Base-by-base conservation (phyloP, 768 basidiomycete species). In the Tylopilus rubrobrunneus region DNA sequence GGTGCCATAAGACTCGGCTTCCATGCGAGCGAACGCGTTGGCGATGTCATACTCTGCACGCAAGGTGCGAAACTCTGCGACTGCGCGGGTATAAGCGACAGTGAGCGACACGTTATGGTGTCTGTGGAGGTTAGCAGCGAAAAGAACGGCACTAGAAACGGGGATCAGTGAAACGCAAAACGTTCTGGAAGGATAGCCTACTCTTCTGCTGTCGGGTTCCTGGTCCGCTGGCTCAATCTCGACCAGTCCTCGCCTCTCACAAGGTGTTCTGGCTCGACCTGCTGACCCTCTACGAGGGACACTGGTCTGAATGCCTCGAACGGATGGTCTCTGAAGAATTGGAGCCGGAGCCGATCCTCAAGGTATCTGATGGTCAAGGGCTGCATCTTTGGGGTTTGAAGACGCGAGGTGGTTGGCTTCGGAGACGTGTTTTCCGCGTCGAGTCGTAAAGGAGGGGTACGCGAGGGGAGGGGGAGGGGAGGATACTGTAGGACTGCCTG, bases 251-350 rank as follows among this genome's bases (percentile, higher is more conserved):
- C 59, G 0, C 87, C 92, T 33, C 65, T 70, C 3, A 88, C 64
- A 15, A 78, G 76, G 62, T 87, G 82, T 41, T 79, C 74, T 19
- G 76, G 72, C 63, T 80, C 76, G 47, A 90, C 75, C 17, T 67
- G 68, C 19, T 75, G 82, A 15, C 77, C 78, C 72, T 99, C 97
- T 0, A 90, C 82, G 48, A 99, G 68, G 11, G 81, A 84, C 9
- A 77, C 76, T 2, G 92, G 84, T 41, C 95, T 78, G 71, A 95
- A 89, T 2, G 92, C 87, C 73, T 99, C 95, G 65, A 97, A 97
- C 7, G 97, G 94, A 68, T 97, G 95, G 74, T 99, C 97, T 40
- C 78, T 76, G 76, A 95, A 98, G 78, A 99, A 98, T 68, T 91
- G 90, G 51, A 83, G 78, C 34, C 97, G 84, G 53, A 98, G 75